phyloP scores from a whole-genome alignment of 1,284 basidiomycete species.

The Heterobasidion annosum region DNA sequence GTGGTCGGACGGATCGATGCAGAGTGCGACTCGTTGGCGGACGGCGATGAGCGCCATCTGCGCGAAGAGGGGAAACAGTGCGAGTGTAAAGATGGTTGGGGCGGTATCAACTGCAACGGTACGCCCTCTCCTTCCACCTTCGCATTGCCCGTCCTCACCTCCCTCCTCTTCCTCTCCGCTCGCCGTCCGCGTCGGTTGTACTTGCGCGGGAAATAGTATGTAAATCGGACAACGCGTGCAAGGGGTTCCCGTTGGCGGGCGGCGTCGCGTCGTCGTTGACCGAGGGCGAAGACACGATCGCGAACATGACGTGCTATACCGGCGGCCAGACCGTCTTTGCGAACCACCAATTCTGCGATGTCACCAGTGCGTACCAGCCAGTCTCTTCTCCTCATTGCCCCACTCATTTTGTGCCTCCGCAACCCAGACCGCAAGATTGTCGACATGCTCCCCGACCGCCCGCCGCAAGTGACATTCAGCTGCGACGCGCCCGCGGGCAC shows the following conservation, averaged over 20 bases:
- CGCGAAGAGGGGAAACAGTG: conserved; percentile 72
- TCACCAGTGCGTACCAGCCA: conserved; percentile 67
- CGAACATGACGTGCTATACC: conserved; percentile 90
- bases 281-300: conserved; percentile 33
- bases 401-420: not conserved
- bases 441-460: conserved; percentile 80
- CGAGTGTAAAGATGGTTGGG: conserved; percentile 91
- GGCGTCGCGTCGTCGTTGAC: conserved; percentile 28
- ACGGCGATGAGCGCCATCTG: conserved; percentile 79
- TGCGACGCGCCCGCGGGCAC: conserved; percentile 56
- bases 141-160: not conserved
- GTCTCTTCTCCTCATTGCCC: no score
- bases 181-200: not conserved
- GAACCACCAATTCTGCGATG: conserved; percentile 96
- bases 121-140: conserved; percentile 11
- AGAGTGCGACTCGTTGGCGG: conserved; percentile 89
- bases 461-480: conserved; percentile 92
- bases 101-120: conserved; percentile 96
- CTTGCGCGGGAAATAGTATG: conserved; percentile 51
- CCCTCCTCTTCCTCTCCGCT: not conserved
- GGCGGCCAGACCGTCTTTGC: conserved; percentile 87
- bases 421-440: conserved; percentile 76
- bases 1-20: not conserved
- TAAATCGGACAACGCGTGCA: conserved; percentile 71
- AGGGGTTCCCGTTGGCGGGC: conserved; percentile 61